A percentile compares a stretch with the other conserved stretches of the same genome.
phyloP scores from a whole-genome alignment of 2,329 filamentous ascomycete genomes.

The Helotiales sp. region DNA sequence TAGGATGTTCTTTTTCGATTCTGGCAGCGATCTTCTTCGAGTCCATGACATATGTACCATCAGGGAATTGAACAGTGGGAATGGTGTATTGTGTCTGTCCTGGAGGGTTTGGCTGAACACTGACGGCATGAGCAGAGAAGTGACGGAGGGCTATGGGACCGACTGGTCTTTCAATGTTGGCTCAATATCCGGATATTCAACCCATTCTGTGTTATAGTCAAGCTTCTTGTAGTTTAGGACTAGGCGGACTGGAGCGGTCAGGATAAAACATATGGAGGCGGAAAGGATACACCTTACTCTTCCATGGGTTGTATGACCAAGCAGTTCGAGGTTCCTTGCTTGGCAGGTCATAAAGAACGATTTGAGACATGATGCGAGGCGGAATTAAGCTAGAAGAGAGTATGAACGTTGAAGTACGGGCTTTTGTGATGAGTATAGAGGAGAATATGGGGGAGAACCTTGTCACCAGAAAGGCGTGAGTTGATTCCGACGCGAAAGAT shows the following conservation, averaged over 20 bases:
- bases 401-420: too few relatives aligned
- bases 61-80: constrained; percentile 55
- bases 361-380: constrained; percentile 26
- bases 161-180: constrained; percentile 48
- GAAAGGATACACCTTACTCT: constrained; percentile 47
- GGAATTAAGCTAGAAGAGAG: neutral
- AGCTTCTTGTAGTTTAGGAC: constrained; percentile 67
- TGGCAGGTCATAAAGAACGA: constrained; percentile 64
- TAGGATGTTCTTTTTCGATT: constrained; percentile 59
- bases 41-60: constrained; percentile 64
- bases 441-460: too few relatives aligned
- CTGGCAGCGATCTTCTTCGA: constrained; percentile 57
- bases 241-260: constrained; percentile 53
- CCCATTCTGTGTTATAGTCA: constrained; percentile 68
- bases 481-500: too few relatives aligned
- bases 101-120: constrained; percentile 45
- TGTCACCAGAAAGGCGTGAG: too few relatives aligned
- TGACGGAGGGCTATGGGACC: constrained; percentile 43
- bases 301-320: constrained; percentile 74
- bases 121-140: constrained; percentile 5
- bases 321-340: constrained; percentile 47
- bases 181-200: constrained; percentile 67
- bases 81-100: constrained; percentile 49
- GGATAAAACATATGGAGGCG: constrained; percentile 1
- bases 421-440: too few relatives aligned